Base-by-base conservation (phyloP, 306 rosid genomes). In the Abrus pulchellus region DNA sequence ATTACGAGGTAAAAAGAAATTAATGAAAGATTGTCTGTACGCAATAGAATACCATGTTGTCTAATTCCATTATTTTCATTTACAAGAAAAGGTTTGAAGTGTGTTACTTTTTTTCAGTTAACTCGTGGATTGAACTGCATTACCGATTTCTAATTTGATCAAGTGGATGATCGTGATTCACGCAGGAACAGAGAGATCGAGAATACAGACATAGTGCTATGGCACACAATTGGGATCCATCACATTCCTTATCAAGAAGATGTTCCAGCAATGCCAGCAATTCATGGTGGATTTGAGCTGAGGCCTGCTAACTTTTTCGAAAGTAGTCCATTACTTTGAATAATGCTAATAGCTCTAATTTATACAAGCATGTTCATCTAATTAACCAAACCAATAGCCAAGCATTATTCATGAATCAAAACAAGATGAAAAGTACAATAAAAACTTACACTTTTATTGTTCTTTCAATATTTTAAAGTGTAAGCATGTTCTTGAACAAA, bases 191-290 rank as follows among this genome's bases (percentile, higher is more conserved):
- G 97, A 45, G 91, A 43, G 43, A 94, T 94, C 32, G 92, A 91
- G 62, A 91, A 94, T 78, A 92, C 30, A 80, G 98, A 94, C 68
- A 91, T 91, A 54, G 98, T 92, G 13, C 1, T 92, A 5, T 92
- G 98, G 98, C 89, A 94, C 82, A 90, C 94, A 1, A 79, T 92
- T 33, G 98, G 98, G 65, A 81, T 94, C 68, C 98, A 92, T 87
- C 98, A 94, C 77, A 71, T 77, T 74, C 97, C 98, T 11, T 91
- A 56, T 74, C 94, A 94, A 79, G 98, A 94, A 85, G 98, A 92
- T 68, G 92, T 91, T 82, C 92, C 98, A 63, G 90, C 84, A 3
- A 92, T 94, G 98, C 84, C 97, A 27, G 64, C 90, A 36, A 55
- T 94, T 77, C 89, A 91, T 45, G 91, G 84, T 57, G 98, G 92